Evolutionary conservation across 176 grass and related monocot genomes (phyloP).

Genomic region (Carex littledalei): DNA sequence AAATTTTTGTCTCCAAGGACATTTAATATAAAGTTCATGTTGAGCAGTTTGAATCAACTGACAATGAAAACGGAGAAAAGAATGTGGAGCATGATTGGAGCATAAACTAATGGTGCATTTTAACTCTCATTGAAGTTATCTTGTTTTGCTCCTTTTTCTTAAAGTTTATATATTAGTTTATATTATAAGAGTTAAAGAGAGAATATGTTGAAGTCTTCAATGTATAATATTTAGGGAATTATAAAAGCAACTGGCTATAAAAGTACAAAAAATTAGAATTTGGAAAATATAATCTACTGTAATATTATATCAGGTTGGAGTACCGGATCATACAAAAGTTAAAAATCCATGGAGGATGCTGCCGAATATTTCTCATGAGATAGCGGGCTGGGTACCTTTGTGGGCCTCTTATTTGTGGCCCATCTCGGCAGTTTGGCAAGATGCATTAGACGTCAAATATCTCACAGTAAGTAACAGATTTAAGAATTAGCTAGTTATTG

Average conservation of each 20-base stretch:
- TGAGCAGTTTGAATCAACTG: too few species aligned
- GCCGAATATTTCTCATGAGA: background rate
- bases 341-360: background rate
- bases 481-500: too few species aligned
- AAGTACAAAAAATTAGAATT: background rate
- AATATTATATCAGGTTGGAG: background rate
- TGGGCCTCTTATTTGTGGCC: background rate
- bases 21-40: too few species aligned
- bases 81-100: too few species aligned
- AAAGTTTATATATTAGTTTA: background rate
- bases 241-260: background rate
- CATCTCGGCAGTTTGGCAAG: background rate
- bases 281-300: background rate
- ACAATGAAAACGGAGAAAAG: too few species aligned
- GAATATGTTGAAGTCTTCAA: background rate
- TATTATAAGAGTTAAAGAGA: background rate
- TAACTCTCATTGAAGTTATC: too few species aligned
- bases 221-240: background rate
- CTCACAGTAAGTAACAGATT: too few species aligned
- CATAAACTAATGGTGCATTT: too few species aligned
- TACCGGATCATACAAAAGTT: background rate
- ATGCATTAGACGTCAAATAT: background rate
- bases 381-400: background rate
- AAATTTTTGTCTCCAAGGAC: too few species aligned
- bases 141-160: background rate